Evolutionary conservation across 2,329 filamentous ascomycete genomes (phyloP).

Genomic region (Pseudogymnoascus sp.): DNA sequence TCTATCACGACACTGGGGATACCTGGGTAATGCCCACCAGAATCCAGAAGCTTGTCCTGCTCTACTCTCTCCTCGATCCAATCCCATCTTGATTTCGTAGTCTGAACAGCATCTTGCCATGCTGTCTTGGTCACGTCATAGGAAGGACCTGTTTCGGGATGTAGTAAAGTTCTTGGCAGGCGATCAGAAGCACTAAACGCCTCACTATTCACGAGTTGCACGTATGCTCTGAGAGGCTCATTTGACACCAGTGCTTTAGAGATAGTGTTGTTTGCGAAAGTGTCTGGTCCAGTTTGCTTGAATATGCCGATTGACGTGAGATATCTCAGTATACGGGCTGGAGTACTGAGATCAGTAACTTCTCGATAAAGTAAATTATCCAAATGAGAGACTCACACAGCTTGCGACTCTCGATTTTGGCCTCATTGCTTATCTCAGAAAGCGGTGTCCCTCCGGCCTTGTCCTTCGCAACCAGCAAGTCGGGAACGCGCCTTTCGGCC

Average conservation of each 20-base stretch:
- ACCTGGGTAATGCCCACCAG: conserved; percentile 21
- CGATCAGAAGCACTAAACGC: too few species aligned
- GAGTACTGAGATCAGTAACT: conserved; percentile 12
- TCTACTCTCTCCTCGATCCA: conserved; percentile 27
- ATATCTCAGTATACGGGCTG: conserved; percentile 26
- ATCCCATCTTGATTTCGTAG: conserved; percentile 27
- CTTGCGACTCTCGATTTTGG: conserved; percentile 10
- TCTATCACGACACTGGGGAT: conserved; percentile 15
- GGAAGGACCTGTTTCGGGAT: too few species aligned
- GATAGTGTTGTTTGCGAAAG: conserved; percentile 31
- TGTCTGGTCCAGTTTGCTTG: conserved; percentile 22
- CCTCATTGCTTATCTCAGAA: conserved; percentile 28
- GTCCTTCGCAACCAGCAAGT: conserved; percentile 25
- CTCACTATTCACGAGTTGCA: too few species aligned
- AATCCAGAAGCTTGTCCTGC: too few species aligned
- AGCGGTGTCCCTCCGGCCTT: conserved; percentile 20
- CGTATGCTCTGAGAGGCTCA: conserved; percentile 30
- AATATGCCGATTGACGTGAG: conserved; percentile 31
- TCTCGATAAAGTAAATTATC: not conserved
- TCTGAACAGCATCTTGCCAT: conserved; percentile 8
- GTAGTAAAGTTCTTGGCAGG: too few species aligned
- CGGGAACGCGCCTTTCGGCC: conserved; percentile 28
- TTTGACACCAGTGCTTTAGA: conserved; percentile 29
- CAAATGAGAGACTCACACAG: too few species aligned
- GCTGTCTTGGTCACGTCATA: too few species aligned